Evolutionary conservation across 306 rosid species (phyloP).

Genomic region (Cajanus cajan): DNA sequence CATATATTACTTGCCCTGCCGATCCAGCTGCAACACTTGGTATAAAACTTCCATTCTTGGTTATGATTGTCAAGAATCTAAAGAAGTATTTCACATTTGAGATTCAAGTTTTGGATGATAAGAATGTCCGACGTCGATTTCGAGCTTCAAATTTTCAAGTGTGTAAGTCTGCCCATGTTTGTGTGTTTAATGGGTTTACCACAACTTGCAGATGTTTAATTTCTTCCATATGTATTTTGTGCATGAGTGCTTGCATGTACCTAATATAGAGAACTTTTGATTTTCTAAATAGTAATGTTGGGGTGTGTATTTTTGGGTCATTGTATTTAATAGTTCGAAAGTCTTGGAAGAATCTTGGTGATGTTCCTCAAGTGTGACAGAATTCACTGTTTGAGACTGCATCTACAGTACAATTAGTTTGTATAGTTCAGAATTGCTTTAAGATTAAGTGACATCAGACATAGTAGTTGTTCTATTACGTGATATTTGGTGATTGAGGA

Average conservation of each 20-base stretch:
- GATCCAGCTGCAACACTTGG: slow-evolving; percentile 94
- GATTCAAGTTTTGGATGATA: slow-evolving; percentile 55
- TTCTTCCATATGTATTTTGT: slow-evolving; percentile 14
- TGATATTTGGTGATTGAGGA: neutral
- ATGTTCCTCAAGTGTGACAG: neutral
- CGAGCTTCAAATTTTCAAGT: slow-evolving; percentile 98
- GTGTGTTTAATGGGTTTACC: slow-evolving; percentile 19
- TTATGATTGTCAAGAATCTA: slow-evolving; percentile 65
- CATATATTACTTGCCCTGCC: slow-evolving; percentile 95
- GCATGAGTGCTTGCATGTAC: neutral
- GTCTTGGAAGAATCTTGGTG: neutral
- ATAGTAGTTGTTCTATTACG: neutral
- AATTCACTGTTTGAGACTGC: neutral
- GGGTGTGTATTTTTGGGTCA: neutral
- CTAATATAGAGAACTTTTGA: neutral
- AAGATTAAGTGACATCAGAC: neutral
- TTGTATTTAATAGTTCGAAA: neutral
- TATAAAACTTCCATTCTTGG: slow-evolving; percentile 90
- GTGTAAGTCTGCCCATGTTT: slow-evolving; percentile 84
- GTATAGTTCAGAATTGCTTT: neutral
- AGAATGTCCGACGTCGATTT: slow-evolving; percentile 79
- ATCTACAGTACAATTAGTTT: neutral
- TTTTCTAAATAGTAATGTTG: neutral
- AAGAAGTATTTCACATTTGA: slow-evolving; percentile 94
- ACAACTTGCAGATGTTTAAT: slow-evolving; percentile 7